Evolutionary conservation across 352 stramenopile genomes (phyloP).

Genomic region (Phytophthora palmivora): DNA sequence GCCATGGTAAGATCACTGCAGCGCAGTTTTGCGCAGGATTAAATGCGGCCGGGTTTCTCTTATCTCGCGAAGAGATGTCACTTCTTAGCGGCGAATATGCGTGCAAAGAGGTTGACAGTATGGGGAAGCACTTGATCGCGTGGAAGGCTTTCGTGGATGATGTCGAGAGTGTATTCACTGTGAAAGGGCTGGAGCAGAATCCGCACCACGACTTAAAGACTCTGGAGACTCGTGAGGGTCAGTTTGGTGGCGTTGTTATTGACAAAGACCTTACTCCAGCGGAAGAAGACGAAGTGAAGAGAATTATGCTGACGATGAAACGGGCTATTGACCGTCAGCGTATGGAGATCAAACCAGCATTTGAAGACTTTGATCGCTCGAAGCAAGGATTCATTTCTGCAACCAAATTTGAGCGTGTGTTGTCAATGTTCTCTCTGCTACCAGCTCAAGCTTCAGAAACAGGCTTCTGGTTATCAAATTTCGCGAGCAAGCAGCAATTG

Average conservation of each 20-base stretch:
- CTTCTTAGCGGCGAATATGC: slow-evolving; percentile 67
- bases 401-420: slow-evolving; percentile 83
- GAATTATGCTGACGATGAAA: slow-evolving; percentile 55
- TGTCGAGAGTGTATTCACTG: slow-evolving; percentile 83
- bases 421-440: slow-evolving; percentile 78
- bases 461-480: slow-evolving; percentile 80
- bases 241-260: slow-evolving; percentile 61
- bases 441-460: slow-evolving; percentile 52
- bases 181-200: slow-evolving; percentile 72
- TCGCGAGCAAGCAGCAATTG: slow-evolving; percentile 59
- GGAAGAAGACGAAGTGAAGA: slow-evolving; percentile 64
- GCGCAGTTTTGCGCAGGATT: slow-evolving; percentile 74
- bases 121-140: slow-evolving; percentile 60
- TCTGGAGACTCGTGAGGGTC: slow-evolving; percentile 55
- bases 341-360: slow-evolving; percentile 79
- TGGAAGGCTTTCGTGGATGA: slow-evolving; percentile 86
- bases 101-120: slow-evolving; percentile 65
- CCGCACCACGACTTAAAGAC: slow-evolving; percentile 63
- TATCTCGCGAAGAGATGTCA: slow-evolving; percentile 66
- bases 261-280: slow-evolving; percentile 58
- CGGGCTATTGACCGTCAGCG: slow-evolving; percentile 70
- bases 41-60: slow-evolving; percentile 55
- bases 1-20: slow-evolving; percentile 76
- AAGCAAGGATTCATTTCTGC: slow-evolving; percentile 83
- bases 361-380: slow-evolving; percentile 84